Conservation (phyloP, 257 asterid species). For the Haberlea rhodopensis region DNA sequence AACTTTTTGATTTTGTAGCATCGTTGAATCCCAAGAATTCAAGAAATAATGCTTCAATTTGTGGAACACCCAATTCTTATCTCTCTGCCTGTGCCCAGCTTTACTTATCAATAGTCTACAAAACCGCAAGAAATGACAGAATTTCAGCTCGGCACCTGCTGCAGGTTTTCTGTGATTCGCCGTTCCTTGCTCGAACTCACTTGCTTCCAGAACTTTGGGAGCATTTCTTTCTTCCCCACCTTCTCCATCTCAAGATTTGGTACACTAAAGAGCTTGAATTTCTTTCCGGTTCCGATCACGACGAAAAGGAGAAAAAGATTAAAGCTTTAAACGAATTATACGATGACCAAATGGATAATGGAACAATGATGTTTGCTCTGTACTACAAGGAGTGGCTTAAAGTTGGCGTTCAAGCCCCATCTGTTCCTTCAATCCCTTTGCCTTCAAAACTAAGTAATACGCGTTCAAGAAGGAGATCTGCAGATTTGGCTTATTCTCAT, state of each 20-base stretch:
- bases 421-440: conserved; percentile 61
- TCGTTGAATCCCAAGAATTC: conserved; percentile 33
- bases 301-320: conserved; percentile 36
- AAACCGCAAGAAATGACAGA: conserved; percentile 49
- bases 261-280: conserved; percentile 47
- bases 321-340: conserved; percentile 47
- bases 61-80: conserved; percentile 32
- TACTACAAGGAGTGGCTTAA: conserved; percentile 79
- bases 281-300: conserved; percentile 28
- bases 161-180: conserved; percentile 58
- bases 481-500: conserved; percentile 42
- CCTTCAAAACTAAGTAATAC: conserved; percentile 39
- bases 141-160: conserved; percentile 58
- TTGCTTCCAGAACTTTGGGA: conserved; percentile 77
- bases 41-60: conserved; percentile 22
- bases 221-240: conserved; percentile 77
- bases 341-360: conserved; percentile 53
- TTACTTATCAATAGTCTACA: conserved; percentile 60
- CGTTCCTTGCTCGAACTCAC: conserved; percentile 55
- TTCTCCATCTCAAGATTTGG: conserved; percentile 87
- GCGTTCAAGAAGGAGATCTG: conserved; percentile 49
- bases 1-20: conserved; percentile 42
- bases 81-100: conserved; percentile 68
- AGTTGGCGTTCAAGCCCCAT: conserved; percentile 60
- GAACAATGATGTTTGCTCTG: conserved; percentile 56